Percentiles rank a stretch among this genome's conserved stretches.
Evolutionary conservation across 2,329 filamentous ascomycete genomes (phyloP).

Genomic region (Coniochaeta pulveracea): DNA sequence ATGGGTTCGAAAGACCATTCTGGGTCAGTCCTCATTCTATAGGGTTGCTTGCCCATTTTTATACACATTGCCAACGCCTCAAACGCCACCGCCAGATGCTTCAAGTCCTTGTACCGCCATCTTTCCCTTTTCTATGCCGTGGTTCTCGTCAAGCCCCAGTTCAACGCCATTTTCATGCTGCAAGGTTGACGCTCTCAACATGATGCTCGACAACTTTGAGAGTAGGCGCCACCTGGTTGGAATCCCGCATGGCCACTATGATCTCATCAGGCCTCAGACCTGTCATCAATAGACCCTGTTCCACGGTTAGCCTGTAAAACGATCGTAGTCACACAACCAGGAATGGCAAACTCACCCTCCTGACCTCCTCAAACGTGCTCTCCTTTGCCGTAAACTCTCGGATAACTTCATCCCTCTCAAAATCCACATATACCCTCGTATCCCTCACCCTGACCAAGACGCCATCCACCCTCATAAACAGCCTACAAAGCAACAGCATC

Average conservation of each 20-base stretch:
- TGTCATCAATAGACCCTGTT: slow-evolving; percentile 34
- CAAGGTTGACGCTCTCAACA: slow-evolving; percentile 35
- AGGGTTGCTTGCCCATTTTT: slow-evolving; percentile 6
- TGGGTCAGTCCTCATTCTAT: too few species aligned
- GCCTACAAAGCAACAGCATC: slow-evolving; percentile 71
- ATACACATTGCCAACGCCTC: not conserved
- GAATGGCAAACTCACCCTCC: slow-evolving; percentile 40
- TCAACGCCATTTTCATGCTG: not conserved
- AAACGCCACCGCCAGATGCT: not conserved
- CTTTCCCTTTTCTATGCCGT: too few species aligned
- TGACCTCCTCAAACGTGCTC: slow-evolving; percentile 65
- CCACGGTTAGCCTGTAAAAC: slow-evolving; percentile 10
- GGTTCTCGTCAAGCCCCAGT: too few species aligned
- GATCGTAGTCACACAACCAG: too few species aligned
- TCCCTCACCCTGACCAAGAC: slow-evolving; percentile 82
- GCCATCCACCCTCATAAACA: slow-evolving; percentile 89
- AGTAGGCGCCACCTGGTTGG: slow-evolving; percentile 61
- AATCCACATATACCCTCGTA: slow-evolving; percentile 86
- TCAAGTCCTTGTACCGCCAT: not conserved
- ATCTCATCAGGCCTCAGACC: slow-evolving; percentile 57
- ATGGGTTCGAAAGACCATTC: too few species aligned
- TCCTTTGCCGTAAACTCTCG: slow-evolving; percentile 88
- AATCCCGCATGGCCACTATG: slow-evolving; percentile 65
- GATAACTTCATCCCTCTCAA: slow-evolving; percentile 65
- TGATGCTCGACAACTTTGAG: slow-evolving; percentile 60